Base-by-base conservation (phyloP, 768 basidiomycete species). In the Hysterangium stoloniferum region DNA sequence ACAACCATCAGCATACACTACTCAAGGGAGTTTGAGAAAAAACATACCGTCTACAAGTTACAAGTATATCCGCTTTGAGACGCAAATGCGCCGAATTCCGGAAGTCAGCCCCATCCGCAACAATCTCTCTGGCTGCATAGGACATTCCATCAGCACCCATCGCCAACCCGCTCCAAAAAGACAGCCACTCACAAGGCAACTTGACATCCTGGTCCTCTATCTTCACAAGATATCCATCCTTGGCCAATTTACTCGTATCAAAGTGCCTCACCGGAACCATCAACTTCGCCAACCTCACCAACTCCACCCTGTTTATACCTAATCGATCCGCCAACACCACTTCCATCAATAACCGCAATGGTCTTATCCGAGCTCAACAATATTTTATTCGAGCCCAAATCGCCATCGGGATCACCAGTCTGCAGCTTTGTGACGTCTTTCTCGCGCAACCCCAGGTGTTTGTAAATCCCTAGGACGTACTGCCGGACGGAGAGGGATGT, bases 341-440 rank as follows among this genome's bases (percentile, higher is more conserved):
- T 90, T 2, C 96, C 96, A 61, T 98, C 96, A 61, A 98, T 95
- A 60, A 99, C 71, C 13, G 86, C 86, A 53, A 93, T 68, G 4
- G 95, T 98, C 77, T 94, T 96, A 72, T 99, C 96, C 42, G 79
- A 86, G 59, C 88, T 90, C 45, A 99, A 76, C 8, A 97, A 69
- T 55, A 99, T 99, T 68, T 99, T 96, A 61, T 87, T 98, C 19
- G 91, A 95, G 8, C 95, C 95, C 56, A 98, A 78, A 67, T 99
- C 95, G 53, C 96, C 96, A 65, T 99, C 94, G 53, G 87, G 87
- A 20, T 94, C 95, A 61, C 94, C 94, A 12, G 93, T 97, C 70
- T 96, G 93, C 48, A 97, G 88, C 70, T 99, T 99, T 31, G 92
- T 96, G 58, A 98, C 82, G 56, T 97, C 86, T 70, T 88, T 92